These are phyloP conservation scores for Ceratonia siliqua DNA, from an alignment of 306 rosid genomes.

Conservation along the genomic window DNA sequence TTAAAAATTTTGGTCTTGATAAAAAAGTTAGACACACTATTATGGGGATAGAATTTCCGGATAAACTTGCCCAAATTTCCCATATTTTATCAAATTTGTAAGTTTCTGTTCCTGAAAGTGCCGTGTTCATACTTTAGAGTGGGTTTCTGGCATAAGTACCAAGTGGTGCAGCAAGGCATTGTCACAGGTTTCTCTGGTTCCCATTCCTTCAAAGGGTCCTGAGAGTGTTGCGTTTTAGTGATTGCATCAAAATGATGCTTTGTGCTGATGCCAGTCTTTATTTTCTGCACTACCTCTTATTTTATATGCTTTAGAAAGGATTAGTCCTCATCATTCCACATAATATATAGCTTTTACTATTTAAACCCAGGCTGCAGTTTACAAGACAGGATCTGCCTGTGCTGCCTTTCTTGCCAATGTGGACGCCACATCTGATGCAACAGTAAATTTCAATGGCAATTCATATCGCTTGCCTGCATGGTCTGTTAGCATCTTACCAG, in stretches of 20 bases:
- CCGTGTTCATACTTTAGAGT: not conserved
- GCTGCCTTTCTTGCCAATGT: conserved; percentile 87
- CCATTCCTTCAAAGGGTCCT: not conserved
- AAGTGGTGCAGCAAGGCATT: not conserved
- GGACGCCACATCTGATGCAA: conserved; percentile 62
- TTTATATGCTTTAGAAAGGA: conserved; percentile 11
- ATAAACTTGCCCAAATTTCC: conserved; percentile 8
- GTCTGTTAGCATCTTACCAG: conserved; percentile 98
- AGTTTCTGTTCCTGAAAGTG: conserved; percentile 6
- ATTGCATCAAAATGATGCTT: not conserved
- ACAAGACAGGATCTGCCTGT: conserved; percentile 67
- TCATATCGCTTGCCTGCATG: conserved; percentile 86
- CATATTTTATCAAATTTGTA: conserved; percentile 20
- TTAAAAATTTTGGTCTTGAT: not conserved
- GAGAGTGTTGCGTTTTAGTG: conserved; percentile 1
- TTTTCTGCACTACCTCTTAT: not conserved
- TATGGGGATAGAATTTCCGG: not conserved
- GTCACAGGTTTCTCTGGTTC: not conserved
- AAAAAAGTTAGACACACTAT: conserved; percentile 5
- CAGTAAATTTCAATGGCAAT: conserved; percentile 70
- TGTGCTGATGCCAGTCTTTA: conserved; percentile 21
- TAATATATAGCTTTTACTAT: conserved; percentile 13
- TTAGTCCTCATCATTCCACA: not conserved
- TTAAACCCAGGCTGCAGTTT: conserved; percentile 71
- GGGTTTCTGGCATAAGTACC: not conserved